Base-by-base conservation (phyloP, 2,329 filamentous ascomycete species). In the Epichloe festucae region DNA sequence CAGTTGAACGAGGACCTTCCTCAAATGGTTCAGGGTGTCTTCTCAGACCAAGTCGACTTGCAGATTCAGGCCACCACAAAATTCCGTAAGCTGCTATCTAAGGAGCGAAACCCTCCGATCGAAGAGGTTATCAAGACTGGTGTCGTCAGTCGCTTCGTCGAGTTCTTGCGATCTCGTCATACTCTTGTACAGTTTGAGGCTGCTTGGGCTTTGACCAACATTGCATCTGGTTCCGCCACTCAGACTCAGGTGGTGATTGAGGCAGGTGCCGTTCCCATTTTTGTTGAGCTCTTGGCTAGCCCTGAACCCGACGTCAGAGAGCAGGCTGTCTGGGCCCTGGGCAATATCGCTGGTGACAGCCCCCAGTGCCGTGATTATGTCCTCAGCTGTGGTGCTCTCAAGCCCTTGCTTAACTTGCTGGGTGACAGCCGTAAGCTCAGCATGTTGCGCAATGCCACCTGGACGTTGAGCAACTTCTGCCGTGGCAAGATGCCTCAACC, bases 401-500 rank as follows among this genome's bases (percentile, higher is more conserved):
- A 89, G 69, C 93, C 93, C 49, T 79, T 98, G 52, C 81, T 98
- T 52, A 81, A 82, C 64, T 80, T 98, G 44, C 82, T 98, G 52
- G 91, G 91, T 51, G 93, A 98, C 70, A 96, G 93, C 75, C 89
- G 93, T 65, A 98, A 98, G 78, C 77, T 98, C 53, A 97, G 90
- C 79, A 98, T 98, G 93, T 84, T 98, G 49, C 82, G 93, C 60
- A 98, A 98, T 68, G 93, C 93, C 38, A 98, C 93, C 23, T 98
- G 93, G 93, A 98, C 93, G 44, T 76, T 98, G 52, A 97, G 93
- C 79, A 98, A 98, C 78, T 98, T 98, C 75, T 98, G 93, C 76
- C 89, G 93, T 77, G 93, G 93, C 73, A 98, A 98, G 81, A 96
- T 91, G 8, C 93, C 93, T 49, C 93, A 98, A 74, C 93, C 93